Evolutionary conservation across 2,329 filamentous ascomycete species (phyloP).

Genomic region (Stachybotrys chartarum): DNA sequence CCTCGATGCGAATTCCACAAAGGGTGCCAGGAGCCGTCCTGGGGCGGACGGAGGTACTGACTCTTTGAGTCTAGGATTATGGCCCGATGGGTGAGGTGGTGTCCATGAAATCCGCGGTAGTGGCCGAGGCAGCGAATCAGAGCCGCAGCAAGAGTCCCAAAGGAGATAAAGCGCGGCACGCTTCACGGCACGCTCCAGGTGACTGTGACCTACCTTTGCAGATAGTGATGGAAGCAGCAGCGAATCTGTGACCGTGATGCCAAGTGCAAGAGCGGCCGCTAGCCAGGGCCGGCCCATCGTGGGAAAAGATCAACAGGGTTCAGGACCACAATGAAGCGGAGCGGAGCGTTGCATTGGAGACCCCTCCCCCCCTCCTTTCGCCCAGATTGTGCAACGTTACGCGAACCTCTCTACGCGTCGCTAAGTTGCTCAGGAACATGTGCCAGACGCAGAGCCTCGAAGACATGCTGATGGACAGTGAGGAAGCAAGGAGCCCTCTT

Average conservation of each 20-base stretch:
- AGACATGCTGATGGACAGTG: not conserved
- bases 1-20: not conserved
- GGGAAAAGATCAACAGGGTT: not conserved
- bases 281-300: not conserved
- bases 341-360: not conserved
- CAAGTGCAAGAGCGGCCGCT: not conserved
- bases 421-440: not conserved
- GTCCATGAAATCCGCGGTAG: not conserved
- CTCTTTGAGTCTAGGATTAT: not conserved
- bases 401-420: not conserved
- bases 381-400: slow-evolving; percentile 1
- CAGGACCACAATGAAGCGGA: not conserved
- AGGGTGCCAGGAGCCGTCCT: not conserved
- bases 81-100: not conserved
- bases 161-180: not conserved
- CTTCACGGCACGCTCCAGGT: not conserved
- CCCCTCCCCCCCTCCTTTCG: not conserved
- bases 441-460: not conserved
- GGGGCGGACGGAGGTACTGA: not conserved
- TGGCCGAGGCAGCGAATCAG: not conserved
- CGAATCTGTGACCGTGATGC: not conserved
- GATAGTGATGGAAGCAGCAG: no score
- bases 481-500: not conserved
- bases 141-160: not conserved
- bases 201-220: not conserved